Evolutionary conservation across 805 yeast species (phyloP), one percentile per base, ranked within the genome.

Genomic region (Maudiozyma barnettii): DNA sequence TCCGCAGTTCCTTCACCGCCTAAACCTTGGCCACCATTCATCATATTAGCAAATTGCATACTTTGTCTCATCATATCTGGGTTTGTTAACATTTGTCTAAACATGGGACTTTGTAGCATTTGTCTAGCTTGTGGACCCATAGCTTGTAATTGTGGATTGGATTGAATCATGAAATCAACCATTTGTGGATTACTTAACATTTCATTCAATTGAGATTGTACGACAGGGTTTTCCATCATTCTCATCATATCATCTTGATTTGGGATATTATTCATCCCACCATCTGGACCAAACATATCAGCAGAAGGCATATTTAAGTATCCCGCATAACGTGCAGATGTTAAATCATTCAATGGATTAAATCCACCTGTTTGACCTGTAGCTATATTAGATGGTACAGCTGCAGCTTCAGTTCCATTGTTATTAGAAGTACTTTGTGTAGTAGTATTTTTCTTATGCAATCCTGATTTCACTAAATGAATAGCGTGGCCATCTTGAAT

Each of bases 281-380:
- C 95, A 64, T 90, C 97, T 23, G 96, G 90, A 1, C 96, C 96
- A 69, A 91, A 89, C 84, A 87, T 77, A 41, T 82, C 78, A 1
- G 88, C 87, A 3, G 85, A 75, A 5, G 99, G 98, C 66, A 93
- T 72, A 57, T 88, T 90, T 21, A 55, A 44, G 57, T 79, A 81
- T 1, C 99, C 99, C 2, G 98, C 97, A 60, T 89, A 93, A 46
- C 97, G 78, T 1, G 98, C 98, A 44, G 96, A 91, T 0, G 98
- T 91, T 53, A 91, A 72, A 53, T 84, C 96, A 10, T 95, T 90
- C 58, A 93, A 73, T 35, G 96, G 95, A 65, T 93, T 88, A 66
- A 83, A 86, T 0, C 95, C 76, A 12, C 91, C 93, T 52, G 79
- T 83, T 50, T 60, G 64, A 5, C 99, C 99, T 2, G 97, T 78